Evolutionary conservation across 179 eudicot species (phyloP), one percentile per base, ranked within the genome.

Genomic region (Spinacia oleracea): DNA sequence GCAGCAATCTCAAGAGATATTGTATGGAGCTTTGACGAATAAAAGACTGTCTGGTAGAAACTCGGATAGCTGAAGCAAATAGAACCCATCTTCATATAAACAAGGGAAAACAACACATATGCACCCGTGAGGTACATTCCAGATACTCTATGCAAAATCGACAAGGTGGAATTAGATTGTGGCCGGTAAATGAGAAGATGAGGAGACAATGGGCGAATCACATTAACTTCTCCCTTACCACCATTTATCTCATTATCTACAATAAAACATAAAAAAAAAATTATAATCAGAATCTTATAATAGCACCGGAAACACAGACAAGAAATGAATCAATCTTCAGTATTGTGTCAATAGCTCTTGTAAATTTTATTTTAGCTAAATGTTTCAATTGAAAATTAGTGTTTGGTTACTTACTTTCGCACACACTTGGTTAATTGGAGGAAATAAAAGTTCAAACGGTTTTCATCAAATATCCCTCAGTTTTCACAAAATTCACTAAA

Each of bases 1-100:
- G 75, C 75, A 72, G 75, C 75, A 72, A 72, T 21, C 62, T 72
- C 62, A 72, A 72, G 75, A 72, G 75, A 35, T 53, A 72, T 27
- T 0, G 23, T 2, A 48, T 10, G 55, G 18, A 72, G 75, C 62
- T 72, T 72, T 72, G 75, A 72, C 2, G 75, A 31, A 72, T 72
- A 72, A 31, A 72, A 72, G 45, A 72, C 45, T 21, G 75, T 29
- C 63, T 72, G 62, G 29, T 72, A 72, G 45, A 50, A 72, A 32
- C 62, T 72, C 32, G 75, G 75, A 51, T 72, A 72, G 60, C 63
- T 72, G 62, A 72, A 51, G 29, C 75, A 72, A 51, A 72, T 51
- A 6, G 75, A 20, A 2, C 62, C 75, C 60, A 53, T 53, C 75
- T 72, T 72, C 18, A 72, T 31, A 12, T 31, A 51, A 31, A 34